Evolutionary conservation across 2,329 filamentous ascomycete species (phyloP).

Genomic region (Colletotrichum kahawae): DNA sequence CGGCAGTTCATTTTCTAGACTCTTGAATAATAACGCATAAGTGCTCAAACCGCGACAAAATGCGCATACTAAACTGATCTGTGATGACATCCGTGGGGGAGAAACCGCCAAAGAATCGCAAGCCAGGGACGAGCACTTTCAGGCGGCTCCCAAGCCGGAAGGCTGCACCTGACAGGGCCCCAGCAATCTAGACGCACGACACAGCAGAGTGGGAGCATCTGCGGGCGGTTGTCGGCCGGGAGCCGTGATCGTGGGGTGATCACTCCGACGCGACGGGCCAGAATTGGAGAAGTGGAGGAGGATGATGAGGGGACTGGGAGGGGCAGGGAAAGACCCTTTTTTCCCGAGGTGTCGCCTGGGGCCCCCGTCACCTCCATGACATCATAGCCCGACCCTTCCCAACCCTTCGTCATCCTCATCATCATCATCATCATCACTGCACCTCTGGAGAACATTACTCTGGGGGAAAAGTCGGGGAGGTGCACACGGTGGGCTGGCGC

Average conservation of each 20-base stretch:
- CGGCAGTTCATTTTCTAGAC: neutral
- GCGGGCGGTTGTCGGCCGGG: neutral
- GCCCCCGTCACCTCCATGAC: conserved; percentile 3
- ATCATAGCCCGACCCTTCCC: conserved; percentile 18
- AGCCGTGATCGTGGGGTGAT: neutral
- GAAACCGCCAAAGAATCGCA: neutral
- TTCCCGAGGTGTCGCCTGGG: neutral
- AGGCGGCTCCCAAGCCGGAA: neutral
- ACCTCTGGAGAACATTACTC: neutral
- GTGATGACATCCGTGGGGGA: neutral
- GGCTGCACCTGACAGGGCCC: neutral
- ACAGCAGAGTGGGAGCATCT: neutral
- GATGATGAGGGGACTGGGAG: neutral
- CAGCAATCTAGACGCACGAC: neutral
- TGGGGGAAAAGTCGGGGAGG: neutral
- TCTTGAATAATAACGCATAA: neutral
- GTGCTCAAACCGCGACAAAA: neutral
- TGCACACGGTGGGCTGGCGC: neutral
- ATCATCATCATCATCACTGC: conserved; percentile 16
- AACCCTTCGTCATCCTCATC: conserved; percentile 14
- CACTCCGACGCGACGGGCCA: neutral
- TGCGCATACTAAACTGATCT: neutral
- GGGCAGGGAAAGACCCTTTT: neutral
- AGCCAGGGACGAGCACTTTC: neutral
- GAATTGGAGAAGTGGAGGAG: neutral